Evolutionary conservation across 2,329 filamentous ascomycete species (phyloP), one percentile per base, ranked within the genome.

Genomic region (Botrytis hyacinthi): DNA sequence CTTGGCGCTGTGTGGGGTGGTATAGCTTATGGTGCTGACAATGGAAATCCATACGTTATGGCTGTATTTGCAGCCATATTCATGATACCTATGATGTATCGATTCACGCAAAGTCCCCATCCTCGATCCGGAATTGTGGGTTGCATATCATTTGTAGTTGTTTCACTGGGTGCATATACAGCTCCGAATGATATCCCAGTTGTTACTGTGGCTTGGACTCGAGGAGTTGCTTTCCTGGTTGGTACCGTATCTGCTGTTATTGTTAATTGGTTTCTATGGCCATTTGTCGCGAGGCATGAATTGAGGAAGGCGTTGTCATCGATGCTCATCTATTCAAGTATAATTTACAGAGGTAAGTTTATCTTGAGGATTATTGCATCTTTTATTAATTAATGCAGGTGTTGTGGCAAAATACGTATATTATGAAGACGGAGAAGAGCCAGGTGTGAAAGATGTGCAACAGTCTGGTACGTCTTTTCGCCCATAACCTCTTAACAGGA

Each of bases 181-280:
- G 73, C 73, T 4, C 72, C 78, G 57, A 77, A 77, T 10, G 35
- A 77, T 9, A 80, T 81, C 14, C 84, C 85, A 0, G 79, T 83
- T 6, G 79, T 81, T 4, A 77, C 82, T 5, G 82, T 86, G 10
- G 85, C 85, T 12, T 84, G 85, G 74, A 84, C 85, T 51, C 82
- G 84, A 59, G 87, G 87, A 0, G 76, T 85, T 4, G 83, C 85
- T 0, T 86, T 90, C 74, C 81, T 89, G 3, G 79, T 88, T 35
- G 88, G 88, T 3, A 85, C 88, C 4, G 82, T 87, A 1, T 83
- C 85, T 1, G 87, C 88, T 0, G 83, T 89, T 18, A 75, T 88
- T 1, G 84, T 89, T 22, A 90, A 89, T 76, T 90, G 87, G 87
- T 77, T 88, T 20, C 80, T 90, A 5, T 90, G 88, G 88, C 88